These are phyloP conservation scores for Eurotiales sp. DNA, from an alignment of 2,329 filamentous ascomycete genomes.

Conservation along the genomic window DNA sequence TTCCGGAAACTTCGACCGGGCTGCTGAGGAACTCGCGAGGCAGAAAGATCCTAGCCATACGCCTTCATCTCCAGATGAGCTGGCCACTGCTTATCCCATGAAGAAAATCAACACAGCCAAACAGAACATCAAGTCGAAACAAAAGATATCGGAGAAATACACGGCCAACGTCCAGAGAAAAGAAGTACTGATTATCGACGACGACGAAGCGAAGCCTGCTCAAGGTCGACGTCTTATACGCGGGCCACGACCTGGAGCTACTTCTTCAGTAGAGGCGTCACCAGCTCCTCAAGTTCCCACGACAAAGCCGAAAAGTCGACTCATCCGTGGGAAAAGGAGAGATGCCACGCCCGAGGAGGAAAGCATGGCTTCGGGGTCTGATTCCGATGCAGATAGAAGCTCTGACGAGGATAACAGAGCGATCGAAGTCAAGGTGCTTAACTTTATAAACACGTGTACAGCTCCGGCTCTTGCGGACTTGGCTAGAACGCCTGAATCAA, in stretches of 20 bases:
- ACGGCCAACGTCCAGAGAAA: slow-evolving; percentile 10
- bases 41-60: slow-evolving; percentile 29
- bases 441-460: slow-evolving; percentile 78
- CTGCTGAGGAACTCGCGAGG: slow-evolving; percentile 47
- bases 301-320: slow-evolving; percentile 33
- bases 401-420: slow-evolving; percentile 39
- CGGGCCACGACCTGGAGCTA: slow-evolving; percentile 29
- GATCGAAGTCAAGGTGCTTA: slow-evolving; percentile 59
- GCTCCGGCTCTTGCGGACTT: slow-evolving; percentile 76
- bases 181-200: slow-evolving; percentile 1
- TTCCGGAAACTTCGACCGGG: slow-evolving; percentile 54
- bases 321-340: slow-evolving; percentile 46
- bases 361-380: slow-evolving; percentile 47
- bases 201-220: slow-evolving; percentile 24
- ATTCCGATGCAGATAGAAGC: slow-evolving; percentile 39
- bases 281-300: slow-evolving; percentile 24
- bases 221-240: slow-evolving; percentile 33
- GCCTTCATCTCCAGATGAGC: slow-evolving; percentile 10
- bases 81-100: not conserved
- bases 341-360: slow-evolving; percentile 33
- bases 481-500: slow-evolving; percentile 66
- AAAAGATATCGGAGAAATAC: slow-evolving; percentile 57
- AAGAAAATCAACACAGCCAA: slow-evolving; percentile 4
- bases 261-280: slow-evolving; percentile 17
- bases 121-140: slow-evolving; percentile 14